Percentiles rank a stretch among this genome's conserved stretches.
phyloP scores from a whole-genome alignment of 2,329 filamentous ascomycete species.

The Trichoderma sp. region DNA sequence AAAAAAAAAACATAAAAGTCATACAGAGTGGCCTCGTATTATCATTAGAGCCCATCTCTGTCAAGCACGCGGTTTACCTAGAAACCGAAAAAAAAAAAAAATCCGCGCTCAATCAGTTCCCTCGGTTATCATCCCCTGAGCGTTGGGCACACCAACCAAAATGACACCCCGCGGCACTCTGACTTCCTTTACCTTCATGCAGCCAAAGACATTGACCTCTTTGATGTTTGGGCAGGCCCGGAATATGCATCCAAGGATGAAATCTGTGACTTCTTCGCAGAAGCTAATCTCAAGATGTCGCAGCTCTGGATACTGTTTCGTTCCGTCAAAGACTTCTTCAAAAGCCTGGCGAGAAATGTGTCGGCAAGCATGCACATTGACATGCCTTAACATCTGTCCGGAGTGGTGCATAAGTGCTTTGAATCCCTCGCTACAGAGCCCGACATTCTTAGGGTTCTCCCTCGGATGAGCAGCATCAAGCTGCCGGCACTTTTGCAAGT shows the following conservation, averaged over 20 bases:
- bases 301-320: conserved; percentile 63
- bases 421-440: conserved; percentile 74
- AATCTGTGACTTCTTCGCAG: conserved; percentile 64
- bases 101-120: conserved; percentile 32
- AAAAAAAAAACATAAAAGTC: background rate
- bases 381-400: conserved; percentile 57
- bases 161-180: conserved; percentile 54
- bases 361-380: conserved; percentile 82
- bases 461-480: conserved; percentile 68
- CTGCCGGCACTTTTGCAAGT: conserved; percentile 75
- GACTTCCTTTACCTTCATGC: conserved; percentile 58
- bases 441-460: conserved; percentile 62
- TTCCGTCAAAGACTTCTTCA: conserved; percentile 64
- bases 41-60: background rate
- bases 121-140: conserved; percentile 58
- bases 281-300: conserved; percentile 75
- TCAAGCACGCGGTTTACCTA: background rate
- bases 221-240: conserved; percentile 58
- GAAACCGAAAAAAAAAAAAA: background rate
- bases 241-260: conserved; percentile 62
- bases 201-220: conserved; percentile 61
- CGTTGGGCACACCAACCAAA: conserved; percentile 57
- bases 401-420: conserved; percentile 81
- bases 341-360: conserved; percentile 74
- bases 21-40: background rate